A percentile compares a stretch with the other conserved stretches of the same genome.
Conservation (phyloP, 257 asterid genomes). For the Solanum peruvianum region DNA sequence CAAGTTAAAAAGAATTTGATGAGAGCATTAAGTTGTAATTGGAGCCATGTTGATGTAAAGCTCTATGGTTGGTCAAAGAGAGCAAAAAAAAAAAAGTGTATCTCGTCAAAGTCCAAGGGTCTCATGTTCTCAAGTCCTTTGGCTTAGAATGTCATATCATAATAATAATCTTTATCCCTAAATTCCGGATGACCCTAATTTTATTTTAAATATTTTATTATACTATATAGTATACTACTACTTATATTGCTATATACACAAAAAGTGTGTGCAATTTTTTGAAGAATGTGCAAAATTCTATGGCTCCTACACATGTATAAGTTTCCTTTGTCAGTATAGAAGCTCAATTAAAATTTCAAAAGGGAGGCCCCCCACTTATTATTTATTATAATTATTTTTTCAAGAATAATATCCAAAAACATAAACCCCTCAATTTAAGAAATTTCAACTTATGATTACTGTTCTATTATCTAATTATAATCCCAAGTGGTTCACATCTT, state of each 20-base stretch:
- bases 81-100: background rate
- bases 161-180: slow-evolving; percentile 26
- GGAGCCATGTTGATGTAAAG: background rate
- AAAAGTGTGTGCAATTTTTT: slow-evolving; percentile 43
- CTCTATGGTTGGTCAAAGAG: slow-evolving; percentile 10
- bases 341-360: background rate
- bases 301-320: slow-evolving; percentile 23
- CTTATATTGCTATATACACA: background rate
- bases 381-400: background rate
- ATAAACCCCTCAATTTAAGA: background rate
- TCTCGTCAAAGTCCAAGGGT: slow-evolving; percentile 30
- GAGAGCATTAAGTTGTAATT: too few species aligned
- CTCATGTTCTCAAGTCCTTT: slow-evolving; percentile 7
- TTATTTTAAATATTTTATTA: background rate
- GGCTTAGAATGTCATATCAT: slow-evolving; percentile 21
- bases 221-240: background rate
- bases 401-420: background rate
- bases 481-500: slow-evolving; percentile 22
- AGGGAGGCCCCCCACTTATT: background rate
- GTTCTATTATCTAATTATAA: background rate
- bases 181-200: slow-evolving; percentile 66
- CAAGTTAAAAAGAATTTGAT: too few species aligned
- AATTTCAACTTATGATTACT: background rate
- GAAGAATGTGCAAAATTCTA: slow-evolving; percentile 65
- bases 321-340: slow-evolving; percentile 17